Evolutionary conservation across 208 protist species (phyloP).

Genomic region (Leishmania braziliensis): DNA sequence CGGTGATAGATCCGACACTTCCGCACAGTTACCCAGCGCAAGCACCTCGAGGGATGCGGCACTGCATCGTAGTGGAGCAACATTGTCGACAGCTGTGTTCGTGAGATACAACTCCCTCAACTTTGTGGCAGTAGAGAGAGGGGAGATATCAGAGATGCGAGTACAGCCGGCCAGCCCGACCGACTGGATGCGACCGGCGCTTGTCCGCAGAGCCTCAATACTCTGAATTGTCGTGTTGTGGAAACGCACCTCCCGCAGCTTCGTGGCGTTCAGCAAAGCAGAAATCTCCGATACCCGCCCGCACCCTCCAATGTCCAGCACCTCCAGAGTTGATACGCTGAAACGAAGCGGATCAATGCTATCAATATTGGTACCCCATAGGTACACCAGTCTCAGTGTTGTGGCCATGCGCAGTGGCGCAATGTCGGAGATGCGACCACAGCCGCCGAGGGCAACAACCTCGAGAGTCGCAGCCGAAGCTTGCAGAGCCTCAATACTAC

Average conservation of each 20-base stretch:
- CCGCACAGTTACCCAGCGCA: neutral
- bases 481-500: constrained; percentile 4
- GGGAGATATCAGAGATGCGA: constrained; percentile 3
- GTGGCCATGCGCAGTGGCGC: neutral
- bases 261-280: neutral
- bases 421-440: constrained; percentile 5
- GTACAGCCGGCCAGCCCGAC: constrained; percentile 5
- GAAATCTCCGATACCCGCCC: neutral
- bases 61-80: neutral
- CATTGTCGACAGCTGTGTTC: neutral
- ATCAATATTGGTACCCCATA: constrained; percentile 9
- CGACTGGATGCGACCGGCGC: neutral
- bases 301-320: constrained; percentile 7
- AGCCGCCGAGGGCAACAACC: constrained; percentile 17
- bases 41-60: constrained; percentile 12
- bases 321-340: constrained; percentile 7
- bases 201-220: constrained; percentile 12
- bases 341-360: constrained; percentile 6
- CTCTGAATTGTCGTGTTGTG: constrained; percentile 6
- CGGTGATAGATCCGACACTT: constrained; percentile 2
- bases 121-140: constrained; percentile 7
- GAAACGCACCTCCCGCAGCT: constrained; percentile 15
- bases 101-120: constrained; percentile 17
- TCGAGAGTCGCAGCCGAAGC: neutral
- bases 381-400: constrained; percentile 3